phyloP scores from a whole-genome alignment of 2,329 filamentous ascomycete species.

The Colletotrichum brevisporum region DNA sequence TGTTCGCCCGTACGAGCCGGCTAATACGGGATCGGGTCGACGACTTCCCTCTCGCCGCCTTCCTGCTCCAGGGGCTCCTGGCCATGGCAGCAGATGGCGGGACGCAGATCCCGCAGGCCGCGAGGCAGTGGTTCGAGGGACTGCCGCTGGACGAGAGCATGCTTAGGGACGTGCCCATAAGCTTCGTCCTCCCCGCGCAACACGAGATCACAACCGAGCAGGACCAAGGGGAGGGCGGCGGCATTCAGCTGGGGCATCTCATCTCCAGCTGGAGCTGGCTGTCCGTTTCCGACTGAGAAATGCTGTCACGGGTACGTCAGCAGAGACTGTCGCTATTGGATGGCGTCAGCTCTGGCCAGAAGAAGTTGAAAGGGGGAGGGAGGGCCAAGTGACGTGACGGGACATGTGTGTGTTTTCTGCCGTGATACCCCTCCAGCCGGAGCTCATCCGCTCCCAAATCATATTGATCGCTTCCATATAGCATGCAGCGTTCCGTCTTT shows the following conservation, averaged over 20 bases:
- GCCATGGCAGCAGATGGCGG: constrained; percentile 1
- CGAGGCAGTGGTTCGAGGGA: background rate
- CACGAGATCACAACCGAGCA: background rate
- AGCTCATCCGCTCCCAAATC: too few relatives aligned
- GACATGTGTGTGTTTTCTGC: too few relatives aligned
- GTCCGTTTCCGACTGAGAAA: background rate
- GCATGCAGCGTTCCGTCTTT: too few relatives aligned
- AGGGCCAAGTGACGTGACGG: background rate
- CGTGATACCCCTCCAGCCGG: too few relatives aligned
- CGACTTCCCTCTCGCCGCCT: background rate
- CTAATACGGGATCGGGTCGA: constrained; percentile 4
- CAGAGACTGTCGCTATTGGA: background rate
- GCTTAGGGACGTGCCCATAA: constrained; percentile 10
- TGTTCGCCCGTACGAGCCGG: constrained; percentile 3
- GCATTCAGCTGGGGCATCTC: background rate
- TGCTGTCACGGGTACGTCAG: too few relatives aligned
- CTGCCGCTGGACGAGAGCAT: background rate
- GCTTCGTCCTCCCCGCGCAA: constrained; percentile 2
- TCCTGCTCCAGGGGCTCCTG: constrained; percentile 2
- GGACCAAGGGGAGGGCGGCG: background rate
- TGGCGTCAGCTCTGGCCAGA: too few relatives aligned
- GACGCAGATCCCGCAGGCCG: background rate
- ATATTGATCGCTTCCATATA: too few relatives aligned
- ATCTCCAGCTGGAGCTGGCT: background rate
- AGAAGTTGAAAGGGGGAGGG: background rate